Evolutionary conservation across 768 basidiomycete species (phyloP), one percentile per base, ranked within the genome.

Genomic region (Agaricus subrufescens): DNA sequence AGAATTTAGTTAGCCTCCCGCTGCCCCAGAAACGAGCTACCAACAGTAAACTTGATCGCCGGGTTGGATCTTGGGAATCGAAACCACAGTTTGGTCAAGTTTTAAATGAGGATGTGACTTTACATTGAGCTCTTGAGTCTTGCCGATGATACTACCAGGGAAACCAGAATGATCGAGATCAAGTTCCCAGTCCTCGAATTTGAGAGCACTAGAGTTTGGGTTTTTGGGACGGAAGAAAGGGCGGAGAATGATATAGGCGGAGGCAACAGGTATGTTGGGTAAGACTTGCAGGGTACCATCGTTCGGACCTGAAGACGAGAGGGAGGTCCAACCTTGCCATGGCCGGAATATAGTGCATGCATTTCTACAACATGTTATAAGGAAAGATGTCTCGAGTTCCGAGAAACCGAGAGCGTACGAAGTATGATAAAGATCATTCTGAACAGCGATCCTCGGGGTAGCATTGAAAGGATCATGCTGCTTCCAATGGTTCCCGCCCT

Each of bases 221-320:
- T 62, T 54, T 12, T 62, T 60, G 4, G 73, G 76, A 49, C 71
- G 73, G 76, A 89, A 88, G 70, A 88, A 85, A 0, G 86, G 86
- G 8, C 87, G 78, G 0, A 88, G 73, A 19, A 87, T 71, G 55
- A 80, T 69, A 59, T 89, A 89, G 0, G 86, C 79, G 0, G 82
- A 77, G 6, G 82, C 69, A 19, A 84, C 73, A 0, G 69, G 68
- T 46, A 87, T 68, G 66, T 79, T 75, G 0, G 85, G 85, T 42
- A 83, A 76, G n/a, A 87, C 79, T 1, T 75, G 73, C 1, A 88
- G 73, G 0, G 86, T 87, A 11, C 87, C 87, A 63, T 87, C 83
- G 14, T 70, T 71, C 0, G 81, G 78, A 0, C 80, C 82, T 3
- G 84, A 83, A 43, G 63, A 68, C 5, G 79, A 82, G 59, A 82